These are phyloP conservation scores for Pichia sp. DNA, from an alignment of 1,139 yeast species.

Conservation along the genomic window DNA sequence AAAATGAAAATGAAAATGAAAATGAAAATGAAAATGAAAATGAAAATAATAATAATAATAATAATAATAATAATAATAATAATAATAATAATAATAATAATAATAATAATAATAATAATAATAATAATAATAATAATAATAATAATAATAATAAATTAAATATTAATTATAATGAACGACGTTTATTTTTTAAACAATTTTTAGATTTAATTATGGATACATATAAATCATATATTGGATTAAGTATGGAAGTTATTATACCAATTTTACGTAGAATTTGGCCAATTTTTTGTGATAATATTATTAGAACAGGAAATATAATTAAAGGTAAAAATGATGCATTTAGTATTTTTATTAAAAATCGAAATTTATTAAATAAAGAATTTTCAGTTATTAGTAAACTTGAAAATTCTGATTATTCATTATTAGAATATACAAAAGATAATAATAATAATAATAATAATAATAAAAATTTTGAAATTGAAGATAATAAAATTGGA, in stretches of 20 bases:
- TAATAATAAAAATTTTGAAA: background rate
- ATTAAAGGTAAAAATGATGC: constrained; percentile 24
- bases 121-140: no score
- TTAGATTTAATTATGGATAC: constrained; percentile 26
- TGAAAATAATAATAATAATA: no score
- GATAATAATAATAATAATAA: background rate
- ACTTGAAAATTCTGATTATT: constrained; percentile 15
- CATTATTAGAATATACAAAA: constrained; percentile 9
- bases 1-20: background rate
- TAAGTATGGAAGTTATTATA: constrained; percentile 21
- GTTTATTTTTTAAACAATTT: constrained; percentile 20
- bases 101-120: no score
- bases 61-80: no score
- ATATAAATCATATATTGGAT: constrained; percentile 24
- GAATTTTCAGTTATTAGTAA: constrained; percentile 22
- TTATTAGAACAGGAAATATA: constrained; percentile 18
- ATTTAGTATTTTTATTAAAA: constrained; percentile 22
- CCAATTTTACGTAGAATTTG: constrained; percentile 26
- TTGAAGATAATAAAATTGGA: constrained; percentile 13
- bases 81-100: no score
- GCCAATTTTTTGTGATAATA: constrained; percentile 26
- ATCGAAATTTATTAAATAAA: constrained; percentile 23
- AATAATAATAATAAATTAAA: background rate
- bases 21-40: no score
- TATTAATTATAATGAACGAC: constrained; percentile 2